Percentiles rank a stretch among this genome's conserved stretches.
Conservation (phyloP, 768 basidiomycete species). For the Panaeolus papilionaceus region DNA sequence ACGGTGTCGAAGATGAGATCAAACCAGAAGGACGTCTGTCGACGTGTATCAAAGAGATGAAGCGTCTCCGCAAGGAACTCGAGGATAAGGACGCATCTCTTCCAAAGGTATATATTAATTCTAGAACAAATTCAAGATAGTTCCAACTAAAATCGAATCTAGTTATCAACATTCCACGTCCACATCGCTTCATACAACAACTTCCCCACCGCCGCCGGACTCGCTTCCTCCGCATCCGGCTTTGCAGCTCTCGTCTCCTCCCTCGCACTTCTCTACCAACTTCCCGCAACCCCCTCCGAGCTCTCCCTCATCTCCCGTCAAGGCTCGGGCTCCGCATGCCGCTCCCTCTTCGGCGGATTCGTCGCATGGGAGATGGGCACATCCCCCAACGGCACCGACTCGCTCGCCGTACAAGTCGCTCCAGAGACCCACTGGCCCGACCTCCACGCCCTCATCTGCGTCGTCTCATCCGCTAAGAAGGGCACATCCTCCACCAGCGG, state of each 20-base stretch:
- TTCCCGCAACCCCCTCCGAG: conserved; percentile 77
- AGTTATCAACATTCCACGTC: conserved; percentile 76
- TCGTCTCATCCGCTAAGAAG: conserved; percentile 96
- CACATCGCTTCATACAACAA: conserved; percentile 97
- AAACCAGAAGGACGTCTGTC: conserved; percentile 77
- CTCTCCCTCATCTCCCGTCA: conserved; percentile 96
- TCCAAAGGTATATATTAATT: conserved; percentile 61
- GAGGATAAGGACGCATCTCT: conserved; percentile 72
- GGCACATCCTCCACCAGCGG: conserved; percentile 93
- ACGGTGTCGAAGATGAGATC: conserved; percentile 91
- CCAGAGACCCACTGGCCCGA: conserved; percentile 91
- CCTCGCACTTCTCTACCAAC: conserved; percentile 83
- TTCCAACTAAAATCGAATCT: conserved; percentile 21
- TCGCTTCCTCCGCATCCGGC: conserved; percentile 96
- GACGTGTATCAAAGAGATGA: conserved; percentile 90
- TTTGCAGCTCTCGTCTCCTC: conserved; percentile 95
- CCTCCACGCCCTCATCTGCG: conserved; percentile 96
- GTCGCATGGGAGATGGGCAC: conserved; percentile 92
- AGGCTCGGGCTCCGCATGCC: conserved; percentile 97
- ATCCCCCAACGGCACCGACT: conserved; percentile 76
- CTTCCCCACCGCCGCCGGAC: conserved; percentile 98
- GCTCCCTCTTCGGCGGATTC: conserved; percentile 96
- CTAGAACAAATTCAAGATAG: neutral
- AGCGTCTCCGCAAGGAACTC: conserved; percentile 71
- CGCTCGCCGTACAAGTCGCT: conserved; percentile 87